phyloP scores from a whole-genome alignment of 2,329 filamentous ascomycete species.

The Cercospora berteroae region DNA sequence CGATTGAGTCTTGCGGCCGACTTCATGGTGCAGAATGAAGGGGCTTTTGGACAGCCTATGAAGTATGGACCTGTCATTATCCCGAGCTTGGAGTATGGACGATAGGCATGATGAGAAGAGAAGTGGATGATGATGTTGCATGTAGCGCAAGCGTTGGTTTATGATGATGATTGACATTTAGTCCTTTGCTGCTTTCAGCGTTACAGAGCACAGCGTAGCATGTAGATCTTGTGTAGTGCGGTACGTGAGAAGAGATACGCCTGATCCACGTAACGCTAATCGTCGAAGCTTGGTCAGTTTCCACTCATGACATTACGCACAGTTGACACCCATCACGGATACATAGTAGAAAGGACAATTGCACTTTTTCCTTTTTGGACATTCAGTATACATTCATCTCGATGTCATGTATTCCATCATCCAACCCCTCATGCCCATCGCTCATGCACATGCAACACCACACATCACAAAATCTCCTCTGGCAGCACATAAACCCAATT shows the following conservation, averaged over 20 bases:
- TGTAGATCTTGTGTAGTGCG: not conserved
- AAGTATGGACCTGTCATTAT: slow-evolving; percentile 98
- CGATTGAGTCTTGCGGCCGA: slow-evolving; percentile 84
- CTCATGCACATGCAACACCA: too few species aligned
- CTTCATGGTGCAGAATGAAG: slow-evolving; percentile 94
- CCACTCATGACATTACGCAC: too few species aligned
- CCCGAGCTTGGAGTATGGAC: slow-evolving; percentile 61
- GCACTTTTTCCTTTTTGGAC: too few species aligned
- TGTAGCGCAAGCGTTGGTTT: not conserved
- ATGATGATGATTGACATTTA: not conserved
- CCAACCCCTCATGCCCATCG: too few species aligned
- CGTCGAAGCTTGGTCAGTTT: too few species aligned
- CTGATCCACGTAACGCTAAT: too few species aligned
- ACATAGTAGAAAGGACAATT: too few species aligned
- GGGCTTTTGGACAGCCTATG: slow-evolving; percentile 73
- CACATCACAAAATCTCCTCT: slow-evolving; percentile 35
- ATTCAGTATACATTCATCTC: too few species aligned
- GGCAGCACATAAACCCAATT: slow-evolving; percentile 49
- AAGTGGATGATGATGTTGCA: not conserved
- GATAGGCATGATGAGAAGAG: slow-evolving; percentile 31
- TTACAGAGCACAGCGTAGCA: not conserved
- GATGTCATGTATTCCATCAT: too few species aligned
- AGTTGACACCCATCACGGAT: too few species aligned
- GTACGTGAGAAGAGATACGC: not conserved
- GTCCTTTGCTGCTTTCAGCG: not conserved